Base-by-base conservation (phyloP, 1,284 basidiomycete genomes). In the Ceratobasidium sp. region DNA sequence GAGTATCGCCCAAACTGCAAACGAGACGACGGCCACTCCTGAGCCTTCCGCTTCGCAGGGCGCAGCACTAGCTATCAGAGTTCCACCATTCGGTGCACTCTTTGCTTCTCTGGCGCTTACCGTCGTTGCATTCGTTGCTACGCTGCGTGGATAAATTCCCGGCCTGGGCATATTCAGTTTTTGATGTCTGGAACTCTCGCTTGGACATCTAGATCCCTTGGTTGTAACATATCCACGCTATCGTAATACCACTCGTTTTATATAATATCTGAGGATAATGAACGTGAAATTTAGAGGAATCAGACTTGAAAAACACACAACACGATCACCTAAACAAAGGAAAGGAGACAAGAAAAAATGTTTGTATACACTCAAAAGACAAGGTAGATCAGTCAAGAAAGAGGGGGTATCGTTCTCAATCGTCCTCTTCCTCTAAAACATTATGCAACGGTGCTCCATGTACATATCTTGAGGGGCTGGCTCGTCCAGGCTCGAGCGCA, bases 361-460 rank as follows among this genome's bases (percentile, higher is more conserved):
- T 38, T 23, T 14, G 16, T 32, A 43, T 35, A 55, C 14, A 52
- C 13, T 21, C 14, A 11, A 44, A 50, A 9, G 18, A 21, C 23
- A 38, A 35, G 28, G 18, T 47, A 44, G n/a, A 16, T 14, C n/a
- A 44, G 14, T 18, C 35, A 47, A 47, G 18, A 71, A 47, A 32
- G 9, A 71, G 32, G 41, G 21, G 55, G 35, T 30, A 43, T 44
- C 30, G 77, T 35, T 87, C 85, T 76, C 92, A 90, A 77, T 93
- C 91, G 73, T 89, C 88, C 78, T 79, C 80, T 47, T 93, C 92
- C 79, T 94, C 93, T 62, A 92, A 35, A 38, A 94, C 92, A 77
- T 94, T 94, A 75, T 95, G 91, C 78, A 96, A 83, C 30, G 94
- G 94, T 30, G 92, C 92, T 43, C 94, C 94, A 79, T 96, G 94